Evolutionary conservation across 108 stramenopile genomes (phyloP), one percentile per base, ranked within the genome.

Genomic region (Schizochytrium sp.): DNA sequence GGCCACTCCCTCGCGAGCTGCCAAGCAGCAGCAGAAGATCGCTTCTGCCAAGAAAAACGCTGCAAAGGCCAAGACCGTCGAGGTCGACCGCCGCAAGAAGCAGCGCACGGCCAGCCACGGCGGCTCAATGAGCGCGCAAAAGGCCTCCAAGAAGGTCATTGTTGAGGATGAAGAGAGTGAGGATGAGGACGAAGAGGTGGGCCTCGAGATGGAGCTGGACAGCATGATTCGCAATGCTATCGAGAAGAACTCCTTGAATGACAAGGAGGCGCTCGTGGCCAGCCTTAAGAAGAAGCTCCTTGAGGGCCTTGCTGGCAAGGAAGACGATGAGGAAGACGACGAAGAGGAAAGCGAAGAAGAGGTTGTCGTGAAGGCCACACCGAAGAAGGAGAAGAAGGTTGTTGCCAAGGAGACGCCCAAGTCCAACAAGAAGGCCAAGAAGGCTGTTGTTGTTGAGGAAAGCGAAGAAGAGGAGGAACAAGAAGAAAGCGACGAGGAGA

Each of bases 141-240:
- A 44, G 40, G 72, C n/a, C n/a, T 60, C n/a, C 19, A 60, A 60
- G 19, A 17, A 19, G 17, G 59, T 60, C 19, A 60, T n/a, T 8
- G 72, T 41, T 42, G 40, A 72, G 72, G 41, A 28, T 42, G 40
- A 53, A 17, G 53, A 7, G 28, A 55, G 53, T 40, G 50, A 83
- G 53, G 55, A 40, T 53, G 50, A 83, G 76, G 28, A 83, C 53
- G 50, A 7, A 40, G 76, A 83, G 10, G 50, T 38, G 10, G 15
- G 5, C 17, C 53, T 55, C 47, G 53, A 83, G 76, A 47, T n/a
- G 53, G 53, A 83, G 28, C 76, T 55, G n/a, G 53, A 83, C 76
- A 5, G 5, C 38, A n/a, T n/a, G 50, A 83, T 55, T 10, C 50
- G 50, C 76, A 83, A 83, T n/a, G 76, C 55, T 10, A 17, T 55